Evolutionary conservation across 805 yeast genomes (phyloP), one percentile per base, ranked within the genome.

Genomic region (Candida insectorum): DNA sequence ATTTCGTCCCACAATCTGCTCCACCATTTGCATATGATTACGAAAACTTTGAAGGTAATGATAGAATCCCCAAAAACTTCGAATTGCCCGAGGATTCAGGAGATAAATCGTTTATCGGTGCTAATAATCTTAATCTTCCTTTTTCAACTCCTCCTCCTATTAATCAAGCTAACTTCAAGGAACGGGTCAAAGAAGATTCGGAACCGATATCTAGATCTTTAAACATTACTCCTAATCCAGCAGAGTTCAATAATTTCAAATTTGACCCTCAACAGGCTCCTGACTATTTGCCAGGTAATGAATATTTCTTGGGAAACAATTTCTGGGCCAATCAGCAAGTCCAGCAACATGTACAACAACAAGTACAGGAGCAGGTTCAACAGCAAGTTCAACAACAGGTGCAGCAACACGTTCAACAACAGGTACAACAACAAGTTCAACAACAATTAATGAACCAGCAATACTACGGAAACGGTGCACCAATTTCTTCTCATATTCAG

Each of bases 1-100:
- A 14, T 7, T 59, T 53, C 29, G 40, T 60, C 15, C 69, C 69
- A 2, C 48, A 55, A 18, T 50, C 64, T 4, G 69, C 69, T 4
- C 69, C 68, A 13, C 68, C 68, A 0, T 52, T 60, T 22, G 26
- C 23, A 15, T 23, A 33, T 15, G 37, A 39, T 3, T 31, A 26
- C 10, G 32, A 32, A 8, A 15, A 18, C 4, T n/a, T n/a, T n/a
- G 35, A 32, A 3, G 26, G 26, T 10, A 22, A 26, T 7, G 43
- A 40, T 16, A 36, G 28, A 16, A 19, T 33, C 6, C 35, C 37
- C 5, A 36, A 36, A 20, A 50, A 47, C 15, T 49, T 51, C 33
- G 54, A 49, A 31, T 43, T 50, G 24, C 54, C 56, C 5, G 45
- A 37, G 16, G 32, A 32, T 17, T 17, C 30, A 10, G 26, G 24